Evolutionary conservation across 352 stramenopile species (phyloP), one percentile per base, ranked within the genome.

Genomic region (Globisporangium emineosum): DNA sequence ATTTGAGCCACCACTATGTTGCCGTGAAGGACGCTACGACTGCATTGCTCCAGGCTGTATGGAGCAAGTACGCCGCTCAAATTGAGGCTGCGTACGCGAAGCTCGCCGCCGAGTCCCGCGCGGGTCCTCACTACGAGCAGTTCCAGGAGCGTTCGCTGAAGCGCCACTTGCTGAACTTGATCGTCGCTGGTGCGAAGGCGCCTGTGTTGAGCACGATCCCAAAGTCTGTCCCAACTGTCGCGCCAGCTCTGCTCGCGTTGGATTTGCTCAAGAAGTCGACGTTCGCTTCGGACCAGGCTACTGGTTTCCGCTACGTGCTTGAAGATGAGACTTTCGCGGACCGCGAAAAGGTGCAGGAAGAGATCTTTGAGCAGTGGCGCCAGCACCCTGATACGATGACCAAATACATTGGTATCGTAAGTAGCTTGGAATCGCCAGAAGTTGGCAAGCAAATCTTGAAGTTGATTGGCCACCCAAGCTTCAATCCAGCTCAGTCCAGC

Each of bases 381-480:
- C 70, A 81, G 70, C 81, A 79, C 45, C 83, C 83, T 0, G 86
- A 92, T 55, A 91, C 86, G 70, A 64, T 92, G 54, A 88, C 82
- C 33, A 88, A 88, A 67, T 94, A 94, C 78, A 91, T 94, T 66
- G 66, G 76, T 17, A 83, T 90, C 29, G 69, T 94, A 32, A 83
- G 78, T 67, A 89, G 78, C 60, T 66, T 94, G 64, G 68, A 81
- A 55, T 76, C 81, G 27, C 80, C 65, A 23, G 81, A 91, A 35
- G 82, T 91, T 3, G 80, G 81, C 21, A 74, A 87, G 67, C 86
- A 94, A 66, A 87, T 94, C 62, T 57, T 86, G 21, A 78, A 79
- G 53, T 65, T 94, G 47, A 49, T 92, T 27, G 72, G 66, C n/a
- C 72, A 86, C 60, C 77, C 86, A 23, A 84, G 77, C 65, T 94